Conservation (phyloP, 176 grass and related monocot genomes). For the Cenchrus americanus region DNA sequence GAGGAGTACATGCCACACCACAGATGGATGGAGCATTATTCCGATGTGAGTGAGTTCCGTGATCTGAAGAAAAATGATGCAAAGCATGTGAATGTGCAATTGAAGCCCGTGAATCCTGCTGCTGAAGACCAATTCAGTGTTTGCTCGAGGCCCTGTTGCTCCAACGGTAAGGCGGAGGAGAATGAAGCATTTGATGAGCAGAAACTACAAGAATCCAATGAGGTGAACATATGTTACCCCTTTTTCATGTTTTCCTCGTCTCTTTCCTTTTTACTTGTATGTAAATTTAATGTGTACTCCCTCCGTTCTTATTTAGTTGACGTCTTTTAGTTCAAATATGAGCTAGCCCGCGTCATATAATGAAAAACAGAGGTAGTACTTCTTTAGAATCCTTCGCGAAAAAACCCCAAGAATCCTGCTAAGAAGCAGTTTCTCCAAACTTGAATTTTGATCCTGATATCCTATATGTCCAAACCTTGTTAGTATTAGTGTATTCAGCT, state of each 20-base stretch:
- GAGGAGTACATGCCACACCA: slow-evolving; percentile 4
- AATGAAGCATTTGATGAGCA: slow-evolving; percentile 12
- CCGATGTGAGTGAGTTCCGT: neutral
- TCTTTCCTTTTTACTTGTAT: neutral
- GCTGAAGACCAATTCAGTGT: neutral
- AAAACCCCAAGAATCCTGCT: neutral
- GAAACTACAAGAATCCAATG: neutral
- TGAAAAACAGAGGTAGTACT: too few relatives aligned
- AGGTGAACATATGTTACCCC: slow-evolving; percentile 15
- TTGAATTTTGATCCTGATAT: neutral
- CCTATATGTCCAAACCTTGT: neutral
- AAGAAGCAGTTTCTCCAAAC: neutral
- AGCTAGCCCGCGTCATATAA: too few relatives aligned
- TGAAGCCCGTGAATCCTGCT: neutral
- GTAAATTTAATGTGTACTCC: neutral
- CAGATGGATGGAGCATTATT: neutral
- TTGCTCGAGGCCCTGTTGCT: neutral
- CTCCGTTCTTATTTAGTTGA: too few relatives aligned
- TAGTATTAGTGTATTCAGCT: neutral
- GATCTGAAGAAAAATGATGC: slow-evolving; percentile 7
- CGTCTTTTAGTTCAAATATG: too few relatives aligned
- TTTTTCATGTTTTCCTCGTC: neutral
- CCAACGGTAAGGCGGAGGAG: neutral
- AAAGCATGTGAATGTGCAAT: neutral
- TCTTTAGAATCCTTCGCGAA: neutral